A percentile compares a stretch with the other conserved stretches of the same genome.
Evolutionary conservation across 2,329 filamentous ascomycete species (phyloP).

Genomic region (Penicillium sclerotiorum): DNA sequence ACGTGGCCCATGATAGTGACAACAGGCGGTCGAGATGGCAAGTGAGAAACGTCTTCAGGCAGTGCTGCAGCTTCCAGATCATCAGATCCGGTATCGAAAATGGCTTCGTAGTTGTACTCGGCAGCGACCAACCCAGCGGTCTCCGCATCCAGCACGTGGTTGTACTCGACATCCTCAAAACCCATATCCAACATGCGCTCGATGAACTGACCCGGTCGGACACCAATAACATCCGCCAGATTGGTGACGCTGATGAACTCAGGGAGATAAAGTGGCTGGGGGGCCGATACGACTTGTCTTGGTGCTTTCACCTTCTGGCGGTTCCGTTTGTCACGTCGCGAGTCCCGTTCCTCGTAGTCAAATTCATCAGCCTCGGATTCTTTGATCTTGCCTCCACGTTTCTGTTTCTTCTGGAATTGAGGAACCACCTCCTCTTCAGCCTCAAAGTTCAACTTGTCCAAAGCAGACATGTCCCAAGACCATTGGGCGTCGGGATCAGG

Average conservation of each 20-base stretch:
- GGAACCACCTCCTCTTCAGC: constrained; percentile 8
- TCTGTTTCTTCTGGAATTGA: constrained; percentile 20
- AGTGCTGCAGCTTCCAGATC: constrained; percentile 73
- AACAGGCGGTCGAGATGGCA: constrained; percentile 82
- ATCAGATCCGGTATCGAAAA: constrained; percentile 65
- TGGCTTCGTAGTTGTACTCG: constrained; percentile 90
- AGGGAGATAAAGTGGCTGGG: constrained; percentile 73
- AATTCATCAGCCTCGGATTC: constrained; percentile 38
- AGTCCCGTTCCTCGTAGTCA: constrained; percentile 40
- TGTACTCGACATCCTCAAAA: constrained; percentile 80
- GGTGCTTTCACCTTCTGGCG: constrained; percentile 42
- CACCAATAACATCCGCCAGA: constrained; percentile 72
- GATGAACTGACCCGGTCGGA: constrained; percentile 72
- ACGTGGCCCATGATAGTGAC: constrained; percentile 99
- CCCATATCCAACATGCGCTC: constrained; percentile 78
- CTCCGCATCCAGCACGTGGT: constrained; percentile 87
- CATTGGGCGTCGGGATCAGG: constrained; percentile 26
- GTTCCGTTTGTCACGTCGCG: constrained; percentile 35
- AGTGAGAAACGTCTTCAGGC: constrained; percentile 65
- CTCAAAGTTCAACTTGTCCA: constrained; percentile 23
- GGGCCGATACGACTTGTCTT: constrained; percentile 43
- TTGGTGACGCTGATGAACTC: constrained; percentile 90
- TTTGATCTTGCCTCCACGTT: constrained; percentile 27
- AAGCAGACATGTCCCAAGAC: constrained; percentile 35
- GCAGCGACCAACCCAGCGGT: constrained; percentile 86